Evolutionary conservation across 352 stramenopile genomes (phyloP).

Genomic region (Phytopythium ostracodes): DNA sequence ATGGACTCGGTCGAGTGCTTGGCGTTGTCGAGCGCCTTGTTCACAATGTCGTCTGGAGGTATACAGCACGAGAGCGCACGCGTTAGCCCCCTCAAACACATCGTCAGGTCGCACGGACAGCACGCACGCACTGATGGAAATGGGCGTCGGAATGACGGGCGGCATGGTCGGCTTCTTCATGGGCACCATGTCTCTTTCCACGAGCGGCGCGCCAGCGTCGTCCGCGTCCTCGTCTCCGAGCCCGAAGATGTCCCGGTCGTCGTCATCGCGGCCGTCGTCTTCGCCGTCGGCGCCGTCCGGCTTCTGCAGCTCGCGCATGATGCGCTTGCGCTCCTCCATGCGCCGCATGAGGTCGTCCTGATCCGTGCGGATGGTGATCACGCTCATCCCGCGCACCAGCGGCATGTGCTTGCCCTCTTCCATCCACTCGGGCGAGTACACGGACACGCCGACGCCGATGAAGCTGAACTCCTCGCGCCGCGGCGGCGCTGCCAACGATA

Average conservation of each 20-base stretch:
- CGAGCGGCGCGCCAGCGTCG: constrained; percentile 27
- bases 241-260: constrained; percentile 40
- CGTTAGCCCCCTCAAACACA: background rate
- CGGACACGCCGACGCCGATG: constrained; percentile 50
- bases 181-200: constrained; percentile 45
- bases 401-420: constrained; percentile 50
- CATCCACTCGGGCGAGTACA: constrained; percentile 64
- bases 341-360: constrained; percentile 50
- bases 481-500: constrained; percentile 26
- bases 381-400: constrained; percentile 40
- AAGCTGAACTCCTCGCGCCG: constrained; percentile 52
- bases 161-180: constrained; percentile 39
- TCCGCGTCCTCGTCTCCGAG: constrained; percentile 25
- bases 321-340: constrained; percentile 63
- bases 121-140: constrained; percentile 38
- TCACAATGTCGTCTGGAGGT: constrained; percentile 29
- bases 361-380: constrained; percentile 47
- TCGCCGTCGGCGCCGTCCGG: constrained; percentile 21
- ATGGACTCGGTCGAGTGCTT: constrained; percentile 53
- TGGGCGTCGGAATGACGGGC: constrained; percentile 39
- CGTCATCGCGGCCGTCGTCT: constrained; percentile 34
- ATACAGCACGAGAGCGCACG: no score
- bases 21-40: constrained; percentile 39
- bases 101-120: constrained; percentile 6
- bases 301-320: constrained; percentile 46